Evolutionary conservation across 176 grass and related monocot species (phyloP), one percentile per base, ranked within the genome.

Genomic region (Metroxylon sagu): DNA sequence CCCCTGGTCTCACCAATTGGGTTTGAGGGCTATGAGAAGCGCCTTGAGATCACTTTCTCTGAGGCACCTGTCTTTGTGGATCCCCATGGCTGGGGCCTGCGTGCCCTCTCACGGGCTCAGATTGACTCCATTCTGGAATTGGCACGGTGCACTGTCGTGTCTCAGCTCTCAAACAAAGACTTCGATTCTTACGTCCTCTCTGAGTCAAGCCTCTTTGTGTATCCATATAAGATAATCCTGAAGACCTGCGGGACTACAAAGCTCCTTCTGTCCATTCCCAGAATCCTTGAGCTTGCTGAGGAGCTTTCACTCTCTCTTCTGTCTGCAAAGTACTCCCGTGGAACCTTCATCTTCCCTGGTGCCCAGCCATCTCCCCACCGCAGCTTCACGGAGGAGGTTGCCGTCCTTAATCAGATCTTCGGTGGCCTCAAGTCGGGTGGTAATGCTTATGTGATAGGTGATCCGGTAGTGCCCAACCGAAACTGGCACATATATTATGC

Each of bases 181-280:
- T 79, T 79, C 16, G 77, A 79, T 65, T 79, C 77, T 16, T 79
- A 79, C 60, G 77, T 79, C 16, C 77, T 79, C 69, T 79, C 77
- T 25, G 77, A 79, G 35, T 79, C 77, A 17, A 79, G 77, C 16
- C 77, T 79, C 17, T 79, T 79, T 23, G 50, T 79, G 35, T 79
- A 79, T 48, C 69, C 69, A 16, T 72, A 67, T 50, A 79, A 73
- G 69, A 50, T 79, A 5, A 26, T 79, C 54, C 60, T 79, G 2
- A 79, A 79, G 43, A 79, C 77, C 43, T 79, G 77, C 5, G 77
- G 77, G 48, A 79, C 77, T 59, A 79, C 77, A 16, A 79, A 73
- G 62, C 77, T 79, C 5, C 77, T 79, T 5, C 56, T 73, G 18
- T 79, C 77, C 17, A 67, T 79, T 67, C 77, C 77, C 14, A 79